These are phyloP conservation scores for Tephrocybe rancida DNA, from an alignment of 768 basidiomycete genomes.

Conservation along the genomic window DNA sequence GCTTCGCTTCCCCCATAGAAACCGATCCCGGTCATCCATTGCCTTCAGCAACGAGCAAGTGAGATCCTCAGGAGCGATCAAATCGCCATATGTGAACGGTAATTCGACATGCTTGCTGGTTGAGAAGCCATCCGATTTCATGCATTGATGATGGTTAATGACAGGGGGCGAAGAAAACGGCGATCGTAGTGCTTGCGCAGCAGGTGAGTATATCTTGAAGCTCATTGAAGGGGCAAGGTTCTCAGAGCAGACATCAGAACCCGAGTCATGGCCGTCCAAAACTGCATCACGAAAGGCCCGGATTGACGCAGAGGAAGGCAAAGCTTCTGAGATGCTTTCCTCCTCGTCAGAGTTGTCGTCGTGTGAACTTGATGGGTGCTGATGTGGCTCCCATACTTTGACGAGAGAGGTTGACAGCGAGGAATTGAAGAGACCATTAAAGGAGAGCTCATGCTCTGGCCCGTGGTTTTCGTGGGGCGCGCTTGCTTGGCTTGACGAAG, in stretches of 20 bases:
- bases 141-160: neutral
- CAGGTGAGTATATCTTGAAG: neutral
- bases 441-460: slow-evolving; percentile 2
- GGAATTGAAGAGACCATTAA: neutral
- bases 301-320: slow-evolving; percentile 30
- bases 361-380: neutral
- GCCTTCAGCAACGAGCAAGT: slow-evolving; percentile 30
- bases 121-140: neutral
- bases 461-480: neutral
- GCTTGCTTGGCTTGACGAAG: neutral
- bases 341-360: neutral
- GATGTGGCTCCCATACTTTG: neutral
- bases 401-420: slow-evolving; percentile 4
- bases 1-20: neutral
- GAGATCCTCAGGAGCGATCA: slow-evolving; percentile 22
- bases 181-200: slow-evolving; percentile 4
- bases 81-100: neutral
- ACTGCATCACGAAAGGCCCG: neutral
- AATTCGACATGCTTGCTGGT: neutral
- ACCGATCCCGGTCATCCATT: slow-evolving; percentile 28
- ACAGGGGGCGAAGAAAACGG: slow-evolving; percentile 8
- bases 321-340: slow-evolving; percentile 20
- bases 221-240: neutral
- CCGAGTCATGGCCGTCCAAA: neutral
- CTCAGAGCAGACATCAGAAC: slow-evolving; percentile 1